These are phyloP conservation scores for Zarea fungicola DNA, from an alignment of 2,329 filamentous ascomycete species.

Conservation along the genomic window DNA sequence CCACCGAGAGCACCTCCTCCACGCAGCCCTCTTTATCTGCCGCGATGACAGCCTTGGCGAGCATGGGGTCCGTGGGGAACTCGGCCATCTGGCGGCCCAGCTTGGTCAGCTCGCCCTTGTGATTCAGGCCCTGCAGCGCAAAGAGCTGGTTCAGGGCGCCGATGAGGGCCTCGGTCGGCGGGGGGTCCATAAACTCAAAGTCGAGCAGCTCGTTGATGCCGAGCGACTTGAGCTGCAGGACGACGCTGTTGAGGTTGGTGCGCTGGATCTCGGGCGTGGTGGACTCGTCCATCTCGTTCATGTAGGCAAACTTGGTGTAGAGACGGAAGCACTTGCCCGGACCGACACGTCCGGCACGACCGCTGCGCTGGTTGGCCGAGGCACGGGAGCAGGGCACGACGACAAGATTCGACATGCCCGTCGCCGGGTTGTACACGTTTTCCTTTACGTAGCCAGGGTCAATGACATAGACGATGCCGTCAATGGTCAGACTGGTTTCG, in stretches of 20 bases:
- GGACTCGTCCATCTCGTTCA: conserved; percentile 90
- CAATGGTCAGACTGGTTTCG: conserved; percentile 91
- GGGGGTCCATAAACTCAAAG: conserved; percentile 95
- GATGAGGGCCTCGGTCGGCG: conserved; percentile 83
- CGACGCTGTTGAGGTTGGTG: conserved; percentile 78
- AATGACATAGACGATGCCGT: conserved; percentile 93
- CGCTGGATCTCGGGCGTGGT: conserved; percentile 92
- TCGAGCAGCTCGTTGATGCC: conserved; percentile 89
- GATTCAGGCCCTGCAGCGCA: conserved; percentile 81
- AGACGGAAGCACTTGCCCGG: conserved; percentile 90
- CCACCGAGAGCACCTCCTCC: conserved; percentile 85
- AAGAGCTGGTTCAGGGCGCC: conserved; percentile 87
- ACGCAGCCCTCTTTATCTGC: conserved; percentile 90
- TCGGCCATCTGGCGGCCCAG: conserved; percentile 92
- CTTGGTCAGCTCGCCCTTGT: conserved; percentile 83
- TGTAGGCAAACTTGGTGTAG: conserved; percentile 89
- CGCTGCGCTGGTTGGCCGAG: conserved; percentile 87
- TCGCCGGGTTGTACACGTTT: conserved; percentile 85
- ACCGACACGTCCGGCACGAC: conserved; percentile 85
- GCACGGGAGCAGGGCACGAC: conserved; percentile 89
- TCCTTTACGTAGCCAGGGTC: conserved; percentile 95
- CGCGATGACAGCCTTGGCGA: conserved; percentile 82
- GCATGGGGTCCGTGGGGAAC: conserved; percentile 87
- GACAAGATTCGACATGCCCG: conserved; percentile 86
- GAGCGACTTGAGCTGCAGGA: conserved; percentile 80